Conservation (phyloP, 2,329 filamentous ascomycete species). For the Phaeoacremonium minimum region DNA sequence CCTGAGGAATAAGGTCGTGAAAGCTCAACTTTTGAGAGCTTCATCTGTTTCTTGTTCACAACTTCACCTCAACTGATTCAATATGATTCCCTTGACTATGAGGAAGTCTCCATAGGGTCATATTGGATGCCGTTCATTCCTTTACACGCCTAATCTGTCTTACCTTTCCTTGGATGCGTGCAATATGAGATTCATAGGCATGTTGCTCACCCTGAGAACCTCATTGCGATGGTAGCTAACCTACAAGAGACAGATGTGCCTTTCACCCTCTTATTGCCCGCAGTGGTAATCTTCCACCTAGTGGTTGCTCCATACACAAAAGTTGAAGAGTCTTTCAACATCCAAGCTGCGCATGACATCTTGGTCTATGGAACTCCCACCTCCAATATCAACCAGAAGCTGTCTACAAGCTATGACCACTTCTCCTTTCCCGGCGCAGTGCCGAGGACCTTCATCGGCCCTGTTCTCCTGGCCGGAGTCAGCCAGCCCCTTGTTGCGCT, state of each 20-base stretch:
- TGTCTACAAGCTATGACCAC: slow-evolving; percentile 76
- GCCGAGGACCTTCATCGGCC: slow-evolving; percentile 83
- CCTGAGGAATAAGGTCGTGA: too few relatives aligned
- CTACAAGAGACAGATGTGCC: slow-evolving; percentile 45
- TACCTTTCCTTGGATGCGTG: too few relatives aligned
- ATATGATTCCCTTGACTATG: too few relatives aligned
- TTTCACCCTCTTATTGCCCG: slow-evolving; percentile 55
- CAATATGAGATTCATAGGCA: too few relatives aligned
- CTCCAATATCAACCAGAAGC: slow-evolving; percentile 42
- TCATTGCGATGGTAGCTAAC: too few relatives aligned
- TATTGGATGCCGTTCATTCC: too few relatives aligned
- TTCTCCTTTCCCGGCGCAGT: slow-evolving; percentile 87
- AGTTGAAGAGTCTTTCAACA: slow-evolving; percentile 97
- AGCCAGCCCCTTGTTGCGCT: slow-evolving; percentile 61
- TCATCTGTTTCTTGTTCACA: too few relatives aligned
- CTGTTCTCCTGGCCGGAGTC: slow-evolving; percentile 70
- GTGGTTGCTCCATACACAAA: slow-evolving; percentile 83
- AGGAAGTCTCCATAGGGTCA: too few relatives aligned
- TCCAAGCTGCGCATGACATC: slow-evolving; percentile 91
- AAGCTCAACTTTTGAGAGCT: too few relatives aligned
- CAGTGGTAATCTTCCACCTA: slow-evolving; percentile 65
- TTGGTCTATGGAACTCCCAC: slow-evolving; percentile 73
- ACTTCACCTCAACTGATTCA: too few relatives aligned
- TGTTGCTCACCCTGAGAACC: too few relatives aligned
- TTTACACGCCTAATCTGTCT: too few relatives aligned